Evolutionary conservation across 179 eudicot species (phyloP), one percentile per base, ranked within the genome.

Genomic region (Nepenthes alata): DNA sequence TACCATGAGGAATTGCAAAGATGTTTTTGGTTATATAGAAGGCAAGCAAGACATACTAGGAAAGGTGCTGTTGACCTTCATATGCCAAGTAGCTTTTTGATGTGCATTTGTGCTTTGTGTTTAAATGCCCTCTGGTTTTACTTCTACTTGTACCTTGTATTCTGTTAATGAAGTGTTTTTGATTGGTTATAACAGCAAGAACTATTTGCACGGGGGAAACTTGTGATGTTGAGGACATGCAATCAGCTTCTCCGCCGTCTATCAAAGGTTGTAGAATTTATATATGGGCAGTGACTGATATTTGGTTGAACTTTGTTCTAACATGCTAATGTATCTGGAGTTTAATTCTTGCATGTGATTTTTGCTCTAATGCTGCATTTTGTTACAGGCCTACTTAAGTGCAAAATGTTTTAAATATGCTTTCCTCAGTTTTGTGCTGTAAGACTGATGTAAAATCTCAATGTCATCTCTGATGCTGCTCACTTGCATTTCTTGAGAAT

Each of bases 191-290:
- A 55, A 47, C 73, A 90, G 99, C 88, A 95, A 74, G 99, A 94
- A 75, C 78, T 94, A 59, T 94, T 90, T 57, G 94, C 97, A 25
- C 85, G 99, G 39, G 99, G 99, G 67, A 94, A 94, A 71, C 95
- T 94, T 76, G 97, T 90, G 74, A 94, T 94, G 99, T 67, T 94
- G 75, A 82, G 99, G 73, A 94, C 99, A 60, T 94, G 99, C 80
- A 94, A 94, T 80, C 99, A 94, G 75, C 89, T 94, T 53, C 97
- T 94, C 70, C 97, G 99, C 52, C 99, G 99, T 63, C 73, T 90
- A 52, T 94, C 99, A 68, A 94, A 90, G 99, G 99, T 94, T 53
- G 53, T 13, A 14, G 1, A 55, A 35, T 41, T 41, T 7, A 57
- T 57, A 49, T 49, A 12, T 49, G 11, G 4, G 13, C n/a, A 10